These are phyloP conservation scores for Crithidia thermophila DNA, from an alignment of 208 protist genomes.

Conservation along the genomic window DNA sequence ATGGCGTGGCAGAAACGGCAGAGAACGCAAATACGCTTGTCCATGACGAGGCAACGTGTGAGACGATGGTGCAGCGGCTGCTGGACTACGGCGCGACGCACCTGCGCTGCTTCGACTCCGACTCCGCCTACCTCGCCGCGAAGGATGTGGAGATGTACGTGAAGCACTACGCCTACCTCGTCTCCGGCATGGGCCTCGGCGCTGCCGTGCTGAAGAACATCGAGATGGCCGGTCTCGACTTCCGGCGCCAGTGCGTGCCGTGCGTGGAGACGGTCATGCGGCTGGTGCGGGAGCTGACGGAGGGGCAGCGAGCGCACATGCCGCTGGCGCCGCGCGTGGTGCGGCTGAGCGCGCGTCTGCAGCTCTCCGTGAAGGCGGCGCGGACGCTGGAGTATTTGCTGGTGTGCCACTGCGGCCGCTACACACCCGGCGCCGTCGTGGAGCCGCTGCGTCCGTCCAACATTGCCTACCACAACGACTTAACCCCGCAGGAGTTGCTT, in stretches of 20 bases:
- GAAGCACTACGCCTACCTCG: slow-evolving; percentile 30
- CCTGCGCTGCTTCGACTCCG: slow-evolving; percentile 50
- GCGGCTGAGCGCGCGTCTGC: slow-evolving; percentile 62
- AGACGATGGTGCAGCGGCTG: slow-evolving; percentile 26
- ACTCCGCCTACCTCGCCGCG: slow-evolving; percentile 70
- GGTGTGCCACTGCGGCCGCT: slow-evolving; percentile 73
- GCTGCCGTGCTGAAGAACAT: slow-evolving; percentile 30
- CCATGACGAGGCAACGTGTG: too few relatives aligned
- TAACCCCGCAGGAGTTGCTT: slow-evolving; percentile 75
- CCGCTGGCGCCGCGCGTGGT: slow-evolving; percentile 59
- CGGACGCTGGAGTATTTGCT: slow-evolving; percentile 71
- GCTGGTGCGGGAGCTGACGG: slow-evolving; percentile 34
- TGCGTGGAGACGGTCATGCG: slow-evolving; percentile 34
- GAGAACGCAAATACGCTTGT: not conserved
- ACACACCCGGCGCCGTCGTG: slow-evolving; percentile 21
- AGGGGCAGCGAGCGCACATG: slow-evolving; percentile 50
- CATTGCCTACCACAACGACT: slow-evolving; percentile 55
- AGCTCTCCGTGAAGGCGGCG: slow-evolving; percentile 51
- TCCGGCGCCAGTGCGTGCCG: slow-evolving; percentile 51
- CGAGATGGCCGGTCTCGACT: slow-evolving; percentile 36
- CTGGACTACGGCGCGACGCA: slow-evolving; percentile 29
- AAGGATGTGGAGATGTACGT: slow-evolving; percentile 51
- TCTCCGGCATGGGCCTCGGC: slow-evolving; percentile 27
- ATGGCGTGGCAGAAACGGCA: not conserved
- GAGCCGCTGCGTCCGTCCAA: slow-evolving; percentile 41